Evolutionary conservation across 2,329 filamentous ascomycete species (phyloP), one percentile per base, ranked within the genome.

Genomic region (Colletotrichum paranaense): DNA sequence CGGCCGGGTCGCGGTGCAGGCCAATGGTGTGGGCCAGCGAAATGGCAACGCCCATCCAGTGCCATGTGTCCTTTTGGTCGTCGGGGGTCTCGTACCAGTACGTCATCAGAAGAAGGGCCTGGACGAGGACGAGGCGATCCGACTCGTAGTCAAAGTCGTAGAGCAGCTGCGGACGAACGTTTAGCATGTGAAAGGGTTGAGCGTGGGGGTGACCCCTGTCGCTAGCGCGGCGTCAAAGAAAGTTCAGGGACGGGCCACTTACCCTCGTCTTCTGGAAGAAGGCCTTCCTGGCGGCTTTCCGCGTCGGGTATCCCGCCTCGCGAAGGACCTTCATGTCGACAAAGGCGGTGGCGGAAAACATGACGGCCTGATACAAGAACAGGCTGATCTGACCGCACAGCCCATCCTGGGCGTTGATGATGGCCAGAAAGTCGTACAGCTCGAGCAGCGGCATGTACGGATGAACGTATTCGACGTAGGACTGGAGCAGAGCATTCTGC

Each of bases 41-140:
- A 73, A 97, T 94, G 55, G 95, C 96, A 49, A 98, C 94, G 22
- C 96, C 96, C 94, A 98, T 97, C 96, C 95, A 98, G 81, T 98
- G 95, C 94, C 96, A 98, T 58, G 95, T 98, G 81, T 98, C 96
- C 82, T 98, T 98, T 80, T 98, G 95, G 81, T 98, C 96, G 83
- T 98, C 95, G 0, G 95, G 95, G 14, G 95, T 97, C 83, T 98
- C 95, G 81, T 98, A 98, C 93, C 96, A 98, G 82, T 97, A 98
- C 4, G 95, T 98, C 93, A 98, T 95, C 73, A 98, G 88, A 28
- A 98, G 87, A 26, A 98, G 87, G 5, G 94, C 93, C 83, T 98
- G 96, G 19, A 98, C 95, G 28, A 98, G 89, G 24, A 95, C 91
- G 71, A 98, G 92, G 64, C 95, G 93, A 81, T 98, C 95, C 57